Evolutionary conservation across 2,329 filamentous ascomycete species (phyloP), one percentile per base, ranked within the genome.

Genomic region (Graphilbum ipis-grandicollis): DNA sequence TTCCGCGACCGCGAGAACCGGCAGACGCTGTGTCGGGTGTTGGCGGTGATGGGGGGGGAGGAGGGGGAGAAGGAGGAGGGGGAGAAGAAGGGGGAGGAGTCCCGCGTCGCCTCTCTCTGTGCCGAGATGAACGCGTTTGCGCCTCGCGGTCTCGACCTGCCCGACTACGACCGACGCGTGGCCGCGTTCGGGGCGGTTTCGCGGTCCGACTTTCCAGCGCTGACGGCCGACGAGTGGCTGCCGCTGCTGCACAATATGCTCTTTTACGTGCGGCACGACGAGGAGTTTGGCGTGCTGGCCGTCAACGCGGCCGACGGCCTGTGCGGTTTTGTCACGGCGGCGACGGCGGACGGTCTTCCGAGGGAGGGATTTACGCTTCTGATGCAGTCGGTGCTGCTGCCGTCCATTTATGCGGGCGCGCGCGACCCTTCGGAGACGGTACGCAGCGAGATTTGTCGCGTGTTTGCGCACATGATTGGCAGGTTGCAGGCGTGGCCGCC

Each of bases 161-260:
- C 85, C 2, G 81, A 96, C 56, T 94, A 93, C 50, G 81, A 92
- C 46, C 73, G 71, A 39, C 77, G 90, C 14, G 66, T 93, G 6
- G 59, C 66, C 33, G 85, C 84, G 3, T 96, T 90, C 57, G 75
- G 68, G 40, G 53, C 59, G 8, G 76, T 96, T 43, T 80, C 78
- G 26, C 68, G 71, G 30, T 59, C 70, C 3, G 60, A 68, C 15
- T 72, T 71, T 29, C 19, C 17, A 5, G 12, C 32, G 0, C 72
- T 86, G 42, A 76, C 70, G 1, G 58, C 75, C 1, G 68, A 69
- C 40, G 81, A 93, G 54, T 98, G 90, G 88, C 68, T 77, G 36
- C 86, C 90, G 6, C 57, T 98, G 17, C 59, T 96, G 10, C 80
- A 86, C 57, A 98, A 96, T 50, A 71, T 93, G 60, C 65, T 93